A percentile compares a stretch with the other conserved stretches of the same genome.
These are phyloP conservation scores for Ceratocystis cacaofunesta DNA, from an alignment of 2,329 filamentous ascomycete genomes.

Conservation along the genomic window DNA sequence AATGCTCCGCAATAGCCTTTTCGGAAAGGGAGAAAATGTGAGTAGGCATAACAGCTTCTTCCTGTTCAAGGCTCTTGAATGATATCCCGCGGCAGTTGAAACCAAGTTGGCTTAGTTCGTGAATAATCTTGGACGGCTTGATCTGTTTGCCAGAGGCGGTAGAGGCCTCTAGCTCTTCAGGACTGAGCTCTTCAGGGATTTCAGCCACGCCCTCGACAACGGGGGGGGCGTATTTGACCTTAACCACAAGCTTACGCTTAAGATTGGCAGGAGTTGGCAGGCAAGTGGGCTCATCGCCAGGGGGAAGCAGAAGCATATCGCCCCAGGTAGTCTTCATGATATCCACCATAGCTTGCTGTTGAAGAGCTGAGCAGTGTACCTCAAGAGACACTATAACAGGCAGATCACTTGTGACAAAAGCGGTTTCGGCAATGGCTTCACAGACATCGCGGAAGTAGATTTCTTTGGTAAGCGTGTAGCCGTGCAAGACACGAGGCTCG, in stretches of 20 bases:
- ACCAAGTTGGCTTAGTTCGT: constrained; percentile 58
- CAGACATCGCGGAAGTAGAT: constrained; percentile 79
- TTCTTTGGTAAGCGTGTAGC: constrained; percentile 80
- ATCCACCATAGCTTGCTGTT: constrained; percentile 81
- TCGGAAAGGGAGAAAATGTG: constrained; percentile 57
- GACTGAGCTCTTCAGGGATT: constrained; percentile 23
- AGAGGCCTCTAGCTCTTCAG: constrained; percentile 27
- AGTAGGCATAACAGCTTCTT: constrained; percentile 49
- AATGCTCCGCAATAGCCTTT: constrained; percentile 46
- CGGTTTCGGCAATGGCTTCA: constrained; percentile 60
- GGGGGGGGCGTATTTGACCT: constrained; percentile 55
- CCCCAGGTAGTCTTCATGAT: constrained; percentile 81
- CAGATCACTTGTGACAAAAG: constrained; percentile 59
- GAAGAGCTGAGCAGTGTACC: constrained; percentile 65
- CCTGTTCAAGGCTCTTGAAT: constrained; percentile 64
- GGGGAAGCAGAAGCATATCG: constrained; percentile 49
- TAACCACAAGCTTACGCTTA: constrained; percentile 65
- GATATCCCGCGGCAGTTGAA: constrained; percentile 73
- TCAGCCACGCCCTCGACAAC: constrained; percentile 21
- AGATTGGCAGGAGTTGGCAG: constrained; percentile 58
- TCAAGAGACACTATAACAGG: constrained; percentile 92
- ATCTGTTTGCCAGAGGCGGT: constrained; percentile 29
- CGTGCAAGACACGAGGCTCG: constrained; percentile 72
- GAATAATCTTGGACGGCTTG: constrained; percentile 51
- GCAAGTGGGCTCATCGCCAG: constrained; percentile 30